phyloP scores from a whole-genome alignment of 805 yeast genomes.

The Cyberlindnera maritima region DNA sequence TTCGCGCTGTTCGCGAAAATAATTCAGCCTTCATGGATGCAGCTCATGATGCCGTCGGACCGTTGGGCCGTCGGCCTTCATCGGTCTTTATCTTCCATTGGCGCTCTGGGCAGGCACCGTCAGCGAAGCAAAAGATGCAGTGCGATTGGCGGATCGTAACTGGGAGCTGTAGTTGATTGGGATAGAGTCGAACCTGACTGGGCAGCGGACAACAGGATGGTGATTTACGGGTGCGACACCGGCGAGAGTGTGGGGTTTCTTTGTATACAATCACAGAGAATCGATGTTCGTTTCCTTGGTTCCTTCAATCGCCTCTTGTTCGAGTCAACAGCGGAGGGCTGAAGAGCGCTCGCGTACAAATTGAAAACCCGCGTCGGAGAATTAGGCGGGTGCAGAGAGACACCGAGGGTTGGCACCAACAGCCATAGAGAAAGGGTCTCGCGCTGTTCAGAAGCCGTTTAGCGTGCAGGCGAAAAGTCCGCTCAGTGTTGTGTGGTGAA shows the following conservation, averaged over 20 bases:
- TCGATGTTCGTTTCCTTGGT: too few species aligned
- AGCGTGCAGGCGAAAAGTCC: not conserved
- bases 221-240: too few species aligned
- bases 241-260: too few species aligned
- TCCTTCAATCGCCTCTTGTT: not conserved
- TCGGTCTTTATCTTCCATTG: not conserved
- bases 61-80: slow-evolving; percentile 6
- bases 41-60: slow-evolving; percentile 4
- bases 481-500: too few species aligned
- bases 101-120: too few species aligned
- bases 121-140: not conserved
- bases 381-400: not conserved
- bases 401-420: not conserved
- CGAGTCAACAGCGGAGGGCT: not conserved
- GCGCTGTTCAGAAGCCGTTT: too few species aligned
- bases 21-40: too few species aligned
- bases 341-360: not conserved
- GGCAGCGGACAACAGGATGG: too few species aligned
- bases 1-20: too few species aligned
- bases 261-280: too few species aligned
- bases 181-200: too few species aligned
- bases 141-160: not conserved
- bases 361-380: not conserved
- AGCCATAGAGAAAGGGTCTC: not conserved
- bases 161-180: too few species aligned